Percentiles rank a stretch among this genome's conserved stretches.
phyloP scores from a whole-genome alignment of 106 monocot genomes.

The Allium cepa region DNA sequence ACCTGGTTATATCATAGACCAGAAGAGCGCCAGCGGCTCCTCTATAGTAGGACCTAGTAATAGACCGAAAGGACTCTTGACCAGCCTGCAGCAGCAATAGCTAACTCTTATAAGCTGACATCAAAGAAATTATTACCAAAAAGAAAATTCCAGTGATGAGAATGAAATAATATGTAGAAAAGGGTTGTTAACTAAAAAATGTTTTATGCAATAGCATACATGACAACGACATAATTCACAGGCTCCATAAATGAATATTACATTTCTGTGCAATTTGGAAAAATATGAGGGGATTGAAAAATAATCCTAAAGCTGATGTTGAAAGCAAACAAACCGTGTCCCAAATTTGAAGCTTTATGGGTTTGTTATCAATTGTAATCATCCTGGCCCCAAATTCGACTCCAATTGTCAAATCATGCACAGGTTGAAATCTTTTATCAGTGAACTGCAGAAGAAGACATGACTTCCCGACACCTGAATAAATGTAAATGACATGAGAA shows the following conservation, averaged over 20 bases:
- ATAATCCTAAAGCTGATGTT: too few relatives aligned
- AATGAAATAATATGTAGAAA: too few relatives aligned
- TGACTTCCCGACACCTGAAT: conserved; percentile 87
- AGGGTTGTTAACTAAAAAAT: too few relatives aligned
- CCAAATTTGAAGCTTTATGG: conserved; percentile 96
- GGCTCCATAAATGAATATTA: too few relatives aligned
- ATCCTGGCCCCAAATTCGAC: conserved; percentile 91
- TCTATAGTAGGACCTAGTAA: conserved; percentile 27
- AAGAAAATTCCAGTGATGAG: too few relatives aligned
- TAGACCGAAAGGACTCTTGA: conserved; percentile 23
- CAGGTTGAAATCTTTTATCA: conserved; percentile 90
- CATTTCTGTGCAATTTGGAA: too few relatives aligned
- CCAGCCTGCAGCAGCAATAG: conserved; percentile 12
- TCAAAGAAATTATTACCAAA: too few relatives aligned
- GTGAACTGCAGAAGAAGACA: conserved; percentile 96
- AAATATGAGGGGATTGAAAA: too few relatives aligned
- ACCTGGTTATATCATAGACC: conserved; percentile 34
- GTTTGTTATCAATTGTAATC: conserved; percentile 87
- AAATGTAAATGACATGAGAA: too few relatives aligned
- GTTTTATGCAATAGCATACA: too few relatives aligned
- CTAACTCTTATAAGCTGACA: too few relatives aligned
- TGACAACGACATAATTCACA: too few relatives aligned
- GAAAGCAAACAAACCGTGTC: conserved; percentile 52
- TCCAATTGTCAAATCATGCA: conserved; percentile 89
- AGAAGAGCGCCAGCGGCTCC: conserved; percentile 19